Evolutionary conservation across 768 basidiomycete species (phyloP), one percentile per base, ranked within the genome.

Genomic region (Rhizopogon vulgaris): DNA sequence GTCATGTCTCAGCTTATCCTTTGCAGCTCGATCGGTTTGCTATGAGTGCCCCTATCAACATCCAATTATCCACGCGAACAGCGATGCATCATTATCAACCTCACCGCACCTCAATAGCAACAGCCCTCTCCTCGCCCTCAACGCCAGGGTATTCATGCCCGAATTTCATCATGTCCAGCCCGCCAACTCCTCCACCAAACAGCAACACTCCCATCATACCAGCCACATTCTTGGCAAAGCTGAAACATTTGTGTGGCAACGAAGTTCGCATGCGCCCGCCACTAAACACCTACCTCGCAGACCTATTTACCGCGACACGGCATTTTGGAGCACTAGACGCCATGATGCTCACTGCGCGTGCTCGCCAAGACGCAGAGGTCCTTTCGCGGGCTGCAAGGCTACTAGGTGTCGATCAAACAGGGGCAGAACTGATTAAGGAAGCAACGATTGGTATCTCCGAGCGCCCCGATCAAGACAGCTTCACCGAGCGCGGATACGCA

Each of bases 21-120:
- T 46, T 24, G 51, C 34, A 90, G 88, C 74, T 92, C 12, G 87
- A 92, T 63, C 79, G 78, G 59, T 91, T 92, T 63, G 76, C 87
- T 2, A 83, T 92, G 78, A 90, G 87, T 59, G 79, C 78, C 6
- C 79, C 79, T 38, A 66, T 87, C 43, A 68, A 73, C 30, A 63
- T 86, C 9, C 73, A 78, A 22, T 68, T 76, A 37, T 66, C 69
- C 9, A 69, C 71, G 27, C 66, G 68, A 18, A 52, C 56, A 14
- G 58, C 62, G 9, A 58, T 74, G 51, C 73, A 69, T 18, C 70
- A 63, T 48, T 62, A 58, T 56, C 64, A 66, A 41, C 59, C 61
- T 22, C 41, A 58, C 30, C 56, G 63, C 36, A 52, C 71, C 48
- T 60, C 69, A 54, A 54, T 52, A 38, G 41, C 65, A 14, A 57